A percentile compares a stretch with the other conserved stretches of the same genome.
Conservation (phyloP, 176 grass and related monocot species). For the Oryza meyeriana region DNA sequence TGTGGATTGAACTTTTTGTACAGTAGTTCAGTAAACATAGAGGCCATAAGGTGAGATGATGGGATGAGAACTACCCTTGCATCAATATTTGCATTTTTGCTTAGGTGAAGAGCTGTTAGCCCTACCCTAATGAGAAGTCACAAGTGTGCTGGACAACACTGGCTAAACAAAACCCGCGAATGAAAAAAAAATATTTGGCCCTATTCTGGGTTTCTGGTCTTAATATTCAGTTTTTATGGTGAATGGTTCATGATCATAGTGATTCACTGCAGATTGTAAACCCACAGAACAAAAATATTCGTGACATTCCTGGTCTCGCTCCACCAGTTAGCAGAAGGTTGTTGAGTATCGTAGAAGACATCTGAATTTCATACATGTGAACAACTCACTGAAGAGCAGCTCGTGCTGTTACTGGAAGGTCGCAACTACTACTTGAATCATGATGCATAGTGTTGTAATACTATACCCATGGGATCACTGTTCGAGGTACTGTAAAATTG, state of each 20-base stretch:
- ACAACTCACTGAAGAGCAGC: not conserved
- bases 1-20: not conserved
- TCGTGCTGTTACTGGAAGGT: not conserved
- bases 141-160: not conserved
- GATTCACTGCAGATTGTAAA: slow-evolving; percentile 75
- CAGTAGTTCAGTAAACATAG: not conserved
- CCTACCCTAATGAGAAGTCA: not conserved
- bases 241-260: not conserved
- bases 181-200: not conserved
- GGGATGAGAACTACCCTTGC: not conserved
- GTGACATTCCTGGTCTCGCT: slow-evolving; percentile 69
- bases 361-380: slow-evolving; percentile 25
- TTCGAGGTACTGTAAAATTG: not conserved
- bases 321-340: slow-evolving; percentile 75
- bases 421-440: not conserved
- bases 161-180: not conserved
- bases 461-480: slow-evolving; percentile 5
- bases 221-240: not conserved
- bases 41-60: not conserved
- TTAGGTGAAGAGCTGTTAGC: not conserved
- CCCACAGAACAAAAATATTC: slow-evolving; percentile 88
- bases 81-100: not conserved
- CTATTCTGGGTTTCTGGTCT: not conserved
- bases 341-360: slow-evolving; percentile 47
- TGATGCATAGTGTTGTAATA: slow-evolving; percentile 16